phyloP scores from a whole-genome alignment of 768 basidiomycete species.

The Tephrocybe sp. region DNA sequence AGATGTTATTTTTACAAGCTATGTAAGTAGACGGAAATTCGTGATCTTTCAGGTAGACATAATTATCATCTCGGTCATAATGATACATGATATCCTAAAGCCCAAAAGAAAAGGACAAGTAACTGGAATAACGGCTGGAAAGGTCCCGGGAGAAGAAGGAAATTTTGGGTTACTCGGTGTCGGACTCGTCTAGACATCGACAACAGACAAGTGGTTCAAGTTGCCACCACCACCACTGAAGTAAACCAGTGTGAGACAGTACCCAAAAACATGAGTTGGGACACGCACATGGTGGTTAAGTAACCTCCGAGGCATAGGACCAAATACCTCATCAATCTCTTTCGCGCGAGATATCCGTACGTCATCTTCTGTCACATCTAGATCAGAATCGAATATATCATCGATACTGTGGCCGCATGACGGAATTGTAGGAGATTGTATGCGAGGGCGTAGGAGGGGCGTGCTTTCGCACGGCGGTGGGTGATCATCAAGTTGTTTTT shows the following conservation, averaged over 20 bases:
- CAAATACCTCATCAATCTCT: slow-evolving; percentile 59
- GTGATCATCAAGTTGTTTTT: slow-evolving; percentile 7
- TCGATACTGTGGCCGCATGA: slow-evolving; percentile 6
- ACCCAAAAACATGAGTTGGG: too few relatives aligned
- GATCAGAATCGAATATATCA: slow-evolving; percentile 23
- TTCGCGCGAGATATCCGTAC: slow-evolving; percentile 41
- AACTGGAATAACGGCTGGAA: not conserved
- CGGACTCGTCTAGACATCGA: slow-evolving; percentile 57
- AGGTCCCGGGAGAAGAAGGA: not conserved
- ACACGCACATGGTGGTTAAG: slow-evolving; percentile 67
- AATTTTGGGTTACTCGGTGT: slow-evolving; percentile 34
- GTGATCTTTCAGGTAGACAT: not conserved
- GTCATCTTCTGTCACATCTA: slow-evolving; percentile 26
- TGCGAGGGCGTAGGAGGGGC: slow-evolving; percentile 28
- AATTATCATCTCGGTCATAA: slow-evolving; percentile 1
- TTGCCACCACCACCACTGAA: slow-evolving; percentile 91
- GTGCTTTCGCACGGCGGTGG: slow-evolving; percentile 34
- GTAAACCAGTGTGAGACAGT: too few relatives aligned
- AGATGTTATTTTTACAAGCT: not conserved
- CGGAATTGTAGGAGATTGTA: slow-evolving; percentile 10
- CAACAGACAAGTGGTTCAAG: slow-evolving; percentile 65
- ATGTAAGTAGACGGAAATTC: not conserved
- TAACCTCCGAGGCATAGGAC: slow-evolving; percentile 66
- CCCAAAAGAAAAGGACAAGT: not conserved
- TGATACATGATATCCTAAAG: not conserved